Evolutionary conservation across 495 filamentous ascomycete species (phyloP).

Genomic region (Pseudomonodictys pantanalensis): DNA sequence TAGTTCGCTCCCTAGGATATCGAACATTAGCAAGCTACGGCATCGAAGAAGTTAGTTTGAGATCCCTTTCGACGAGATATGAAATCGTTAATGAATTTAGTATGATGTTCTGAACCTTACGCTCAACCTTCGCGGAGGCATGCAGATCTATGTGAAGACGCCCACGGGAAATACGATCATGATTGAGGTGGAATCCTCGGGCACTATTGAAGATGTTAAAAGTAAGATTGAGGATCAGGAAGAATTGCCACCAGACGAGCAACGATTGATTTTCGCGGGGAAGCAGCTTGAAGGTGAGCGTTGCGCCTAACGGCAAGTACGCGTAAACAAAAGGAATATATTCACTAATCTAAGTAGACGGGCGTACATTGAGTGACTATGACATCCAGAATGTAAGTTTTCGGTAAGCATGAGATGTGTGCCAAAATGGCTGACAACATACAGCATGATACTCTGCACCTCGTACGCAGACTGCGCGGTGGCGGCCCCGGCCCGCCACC

Average conservation of each 20-base stretch:
- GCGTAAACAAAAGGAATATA: too few species aligned
- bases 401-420: too few species aligned
- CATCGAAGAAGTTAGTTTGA: background rate
- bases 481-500: background rate
- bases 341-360: background rate
- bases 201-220: slow-evolving; percentile 2
- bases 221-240: too few species aligned
- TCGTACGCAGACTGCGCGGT: slow-evolving; percentile 4
- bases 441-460: background rate
- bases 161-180: slow-evolving; percentile 5
- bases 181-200: background rate
- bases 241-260: too few species aligned
- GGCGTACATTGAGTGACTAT: slow-evolving; percentile 1
- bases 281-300: slow-evolving; percentile 5
- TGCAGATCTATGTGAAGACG: background rate
- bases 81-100: slow-evolving; percentile 55
- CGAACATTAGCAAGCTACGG: background rate
- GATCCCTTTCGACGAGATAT: background rate
- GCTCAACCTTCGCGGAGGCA: background rate
- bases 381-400: too few species aligned
- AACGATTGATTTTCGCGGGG: background rate
- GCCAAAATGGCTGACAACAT: too few species aligned
- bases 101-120: slow-evolving; percentile 46
- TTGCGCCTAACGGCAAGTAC: too few species aligned
- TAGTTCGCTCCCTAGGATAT: too few species aligned